Percentiles rank a stretch among this genome's conserved stretches.
These are phyloP conservation scores for Letharia lupina DNA, from an alignment of 495 filamentous ascomycete genomes.

Conservation along the genomic window DNA sequence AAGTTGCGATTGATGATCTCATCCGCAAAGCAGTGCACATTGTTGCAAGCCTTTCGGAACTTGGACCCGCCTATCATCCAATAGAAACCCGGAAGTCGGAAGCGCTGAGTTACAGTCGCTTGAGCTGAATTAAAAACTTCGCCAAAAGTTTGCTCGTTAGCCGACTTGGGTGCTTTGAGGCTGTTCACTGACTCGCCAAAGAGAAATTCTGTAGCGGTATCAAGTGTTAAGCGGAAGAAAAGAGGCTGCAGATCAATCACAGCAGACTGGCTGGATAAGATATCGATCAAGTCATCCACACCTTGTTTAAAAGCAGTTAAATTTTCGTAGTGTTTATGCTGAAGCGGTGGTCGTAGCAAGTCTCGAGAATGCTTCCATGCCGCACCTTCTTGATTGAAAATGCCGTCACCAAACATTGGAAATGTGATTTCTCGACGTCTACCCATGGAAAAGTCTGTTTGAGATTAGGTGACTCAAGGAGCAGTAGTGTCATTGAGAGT, in stretches of 20 bases:
- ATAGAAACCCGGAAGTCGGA: too few relatives aligned
- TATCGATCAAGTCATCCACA: neutral
- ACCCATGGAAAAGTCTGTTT: too few relatives aligned
- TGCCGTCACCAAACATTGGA: too few relatives aligned
- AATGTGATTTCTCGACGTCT: too few relatives aligned
- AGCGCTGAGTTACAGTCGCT: too few relatives aligned
- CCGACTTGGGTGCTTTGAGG: conserved; percentile 28
- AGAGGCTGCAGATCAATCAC: conserved; percentile 58
- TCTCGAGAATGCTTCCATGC: conserved; percentile 56
- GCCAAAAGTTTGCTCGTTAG: too few relatives aligned
- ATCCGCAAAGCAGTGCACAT: conserved; percentile 37
- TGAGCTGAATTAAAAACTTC: too few relatives aligned
- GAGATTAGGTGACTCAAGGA: neutral
- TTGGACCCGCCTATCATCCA: conserved; percentile 20
- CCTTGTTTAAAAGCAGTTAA: too few relatives aligned
- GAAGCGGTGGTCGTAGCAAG: conserved; percentile 56
- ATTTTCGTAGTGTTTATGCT: conserved; percentile 35
- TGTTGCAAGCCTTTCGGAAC: conserved; percentile 34
- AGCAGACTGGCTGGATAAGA: conserved; percentile 37
- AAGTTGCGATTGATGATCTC: conserved; percentile 35
- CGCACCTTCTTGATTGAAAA: conserved; percentile 11
- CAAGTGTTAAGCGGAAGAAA: conserved; percentile 57
- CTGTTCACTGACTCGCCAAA: conserved; percentile 52
- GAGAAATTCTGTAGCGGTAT: conserved; percentile 63
- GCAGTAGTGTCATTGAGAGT: neutral